Conservation (phyloP, 257 asterid species). For the Solanum neorickii region DNA sequence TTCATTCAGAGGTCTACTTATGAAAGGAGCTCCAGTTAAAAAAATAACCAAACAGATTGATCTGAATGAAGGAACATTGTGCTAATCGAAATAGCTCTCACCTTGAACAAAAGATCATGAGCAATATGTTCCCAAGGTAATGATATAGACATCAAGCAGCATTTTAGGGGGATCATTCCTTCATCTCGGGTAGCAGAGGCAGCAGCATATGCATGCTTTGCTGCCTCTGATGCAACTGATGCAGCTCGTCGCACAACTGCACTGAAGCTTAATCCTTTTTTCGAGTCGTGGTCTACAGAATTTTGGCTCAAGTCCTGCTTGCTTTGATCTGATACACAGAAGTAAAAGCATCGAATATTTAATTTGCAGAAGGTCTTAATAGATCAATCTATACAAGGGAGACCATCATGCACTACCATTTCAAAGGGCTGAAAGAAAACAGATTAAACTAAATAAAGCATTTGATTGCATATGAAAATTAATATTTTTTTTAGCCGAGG, state of each 20-base stretch:
- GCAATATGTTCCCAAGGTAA: constrained; percentile 95
- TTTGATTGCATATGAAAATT: neutral
- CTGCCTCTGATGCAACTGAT: constrained; percentile 83
- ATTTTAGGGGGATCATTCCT: constrained; percentile 88
- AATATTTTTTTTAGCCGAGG: neutral
- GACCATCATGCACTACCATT: neutral
- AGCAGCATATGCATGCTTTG: constrained; percentile 95
- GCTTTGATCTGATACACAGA: constrained; percentile 63
- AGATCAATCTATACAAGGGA: neutral
- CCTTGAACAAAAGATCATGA: constrained; percentile 90
- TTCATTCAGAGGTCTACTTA: neutral
- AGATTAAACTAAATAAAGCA: neutral
- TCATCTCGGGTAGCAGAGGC: constrained; percentile 75
- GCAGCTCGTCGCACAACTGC: constrained; percentile 78
- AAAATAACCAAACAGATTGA: neutral
- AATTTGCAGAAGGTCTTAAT: neutral
- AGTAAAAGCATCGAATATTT: neutral
- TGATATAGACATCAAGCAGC: constrained; percentile 94
- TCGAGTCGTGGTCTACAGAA: constrained; percentile 23
- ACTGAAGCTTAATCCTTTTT: constrained; percentile 52
- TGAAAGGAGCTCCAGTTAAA: neutral
- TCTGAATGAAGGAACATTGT: neutral
- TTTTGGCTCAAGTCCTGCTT: constrained; percentile 52
- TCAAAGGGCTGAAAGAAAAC: neutral
- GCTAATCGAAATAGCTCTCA: constrained; percentile 1